A percentile compares a stretch with the other conserved stretches of the same genome.
Evolutionary conservation across 1,284 basidiomycete species (phyloP).

Genomic region (Crepidotus sp.): DNA sequence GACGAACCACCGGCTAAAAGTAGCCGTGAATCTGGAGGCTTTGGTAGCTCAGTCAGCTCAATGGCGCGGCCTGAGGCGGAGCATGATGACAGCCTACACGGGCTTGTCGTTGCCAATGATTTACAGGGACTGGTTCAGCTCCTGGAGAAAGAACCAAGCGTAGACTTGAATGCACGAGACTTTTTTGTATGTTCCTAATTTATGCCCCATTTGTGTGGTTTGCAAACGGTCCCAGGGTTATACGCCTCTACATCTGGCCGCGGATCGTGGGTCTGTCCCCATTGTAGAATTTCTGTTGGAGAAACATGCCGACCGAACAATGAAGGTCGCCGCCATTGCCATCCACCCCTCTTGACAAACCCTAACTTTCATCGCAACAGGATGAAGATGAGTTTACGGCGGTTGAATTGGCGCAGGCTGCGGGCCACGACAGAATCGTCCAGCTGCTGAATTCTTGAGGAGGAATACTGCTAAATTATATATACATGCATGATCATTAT

Average conservation of each 20-base stretch:
- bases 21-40: constrained; percentile 33
- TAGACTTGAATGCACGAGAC: constrained; percentile 32
- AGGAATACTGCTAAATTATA: background rate
- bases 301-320: constrained; percentile 51
- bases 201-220: constrained; percentile 1
- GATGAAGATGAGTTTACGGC: constrained; percentile 67
- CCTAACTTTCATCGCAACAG: constrained; percentile 28
- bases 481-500: background rate
- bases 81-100: constrained; percentile 47
- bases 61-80: constrained; percentile 36
- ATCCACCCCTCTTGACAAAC: background rate
- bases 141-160: constrained; percentile 33
- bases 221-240: constrained; percentile 51
- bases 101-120: constrained; percentile 55
- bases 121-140: constrained; percentile 36
- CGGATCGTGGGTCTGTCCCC: constrained; percentile 63
- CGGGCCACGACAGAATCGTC: constrained; percentile 57
- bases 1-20: constrained; percentile 18
- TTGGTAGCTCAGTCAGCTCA: constrained; percentile 59
- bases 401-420: constrained; percentile 55
- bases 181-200: constrained; percentile 51
- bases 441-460: constrained; percentile 30
- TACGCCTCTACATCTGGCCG: constrained; percentile 77
- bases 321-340: constrained; percentile 37
- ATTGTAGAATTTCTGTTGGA: constrained; percentile 54